Percentiles rank a stretch among this genome's conserved stretches.
Conservation (phyloP, 495 filamentous ascomycete species). For the Penicillium odoratum region DNA sequence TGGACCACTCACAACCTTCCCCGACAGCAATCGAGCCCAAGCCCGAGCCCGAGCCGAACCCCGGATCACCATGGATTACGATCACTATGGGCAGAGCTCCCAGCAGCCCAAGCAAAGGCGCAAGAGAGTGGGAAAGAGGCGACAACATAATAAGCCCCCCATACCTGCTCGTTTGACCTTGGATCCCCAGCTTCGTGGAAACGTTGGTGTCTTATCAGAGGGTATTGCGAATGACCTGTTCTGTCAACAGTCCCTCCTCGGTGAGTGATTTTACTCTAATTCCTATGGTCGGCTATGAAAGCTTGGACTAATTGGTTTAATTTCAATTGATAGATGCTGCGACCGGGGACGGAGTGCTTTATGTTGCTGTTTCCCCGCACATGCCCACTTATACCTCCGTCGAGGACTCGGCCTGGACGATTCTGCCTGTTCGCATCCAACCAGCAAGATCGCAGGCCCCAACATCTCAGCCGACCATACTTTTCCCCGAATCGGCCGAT, state of each 20-base stretch:
- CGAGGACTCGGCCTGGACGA: slow-evolving; percentile 73
- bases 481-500: slow-evolving; percentile 78
- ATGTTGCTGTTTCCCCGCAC: slow-evolving; percentile 83
- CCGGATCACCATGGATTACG: slow-evolving; percentile 38
- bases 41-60: slow-evolving; percentile 2
- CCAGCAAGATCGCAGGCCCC: slow-evolving; percentile 74
- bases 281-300: neutral
- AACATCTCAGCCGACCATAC: slow-evolving; percentile 72
- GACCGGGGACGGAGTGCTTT: slow-evolving; percentile 41
- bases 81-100: slow-evolving; percentile 35
- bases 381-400: slow-evolving; percentile 58
- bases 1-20: slow-evolving; percentile 13
- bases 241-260: slow-evolving; percentile 49
- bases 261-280: slow-evolving; percentile 24
- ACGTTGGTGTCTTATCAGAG: slow-evolving; percentile 82
- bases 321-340: slow-evolving; percentile 16
- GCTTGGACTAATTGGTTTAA: slow-evolving; percentile 10
- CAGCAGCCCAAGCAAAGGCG: slow-evolving; percentile 45
- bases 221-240: slow-evolving; percentile 84
- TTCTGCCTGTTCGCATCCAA: slow-evolving; percentile 71
- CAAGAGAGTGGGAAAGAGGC: slow-evolving; percentile 36
- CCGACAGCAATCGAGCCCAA: slow-evolving; percentile 32
- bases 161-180: slow-evolving; percentile 65
- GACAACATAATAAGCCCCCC: slow-evolving; percentile 54
- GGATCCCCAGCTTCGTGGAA: slow-evolving; percentile 83